Evolutionary conservation across 108 stramenopile species (phyloP).

Genomic region (Nannochloropsis salina): DNA sequence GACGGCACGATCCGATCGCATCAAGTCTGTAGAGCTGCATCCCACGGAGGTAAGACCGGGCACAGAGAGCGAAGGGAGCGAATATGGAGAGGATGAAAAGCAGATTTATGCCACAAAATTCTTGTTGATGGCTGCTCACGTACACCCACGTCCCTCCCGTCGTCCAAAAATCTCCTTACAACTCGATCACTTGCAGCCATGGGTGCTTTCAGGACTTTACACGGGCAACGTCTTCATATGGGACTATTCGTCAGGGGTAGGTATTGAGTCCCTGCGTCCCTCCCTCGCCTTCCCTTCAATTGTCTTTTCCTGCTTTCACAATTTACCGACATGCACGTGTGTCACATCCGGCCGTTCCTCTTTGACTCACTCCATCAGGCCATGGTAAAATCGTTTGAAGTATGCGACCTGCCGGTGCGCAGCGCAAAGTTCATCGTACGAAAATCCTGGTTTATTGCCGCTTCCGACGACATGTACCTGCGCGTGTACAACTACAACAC

Average conservation of each 20-base stretch:
- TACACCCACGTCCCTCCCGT: not conserved
- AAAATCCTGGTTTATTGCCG: conserved; percentile 91
- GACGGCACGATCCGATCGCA: conserved; percentile 73
- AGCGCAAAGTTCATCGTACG: conserved; percentile 94
- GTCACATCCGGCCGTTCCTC: not conserved
- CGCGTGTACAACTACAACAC: conserved; percentile 98
- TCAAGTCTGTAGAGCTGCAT: conserved; percentile 95
- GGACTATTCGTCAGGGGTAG: conserved; percentile 72
- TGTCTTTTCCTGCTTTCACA: not conserved
- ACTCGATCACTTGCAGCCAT: conserved; percentile 54
- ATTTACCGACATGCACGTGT: not conserved
- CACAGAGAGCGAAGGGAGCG: not conserved
- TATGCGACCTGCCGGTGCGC: conserved; percentile 86
- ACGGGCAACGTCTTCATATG: conserved; percentile 94
- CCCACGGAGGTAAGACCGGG: conserved; percentile 65
- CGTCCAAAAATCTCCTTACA: not conserved
- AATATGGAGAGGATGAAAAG: not conserved
- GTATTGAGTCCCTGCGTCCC: conserved; percentile 13
- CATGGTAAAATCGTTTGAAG: conserved; percentile 82
- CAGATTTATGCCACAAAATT: too few species aligned
- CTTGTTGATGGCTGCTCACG: not conserved
- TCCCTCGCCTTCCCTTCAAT: not conserved
- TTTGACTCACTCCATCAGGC: not conserved
- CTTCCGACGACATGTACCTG: conserved; percentile 69
- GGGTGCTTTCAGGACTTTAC: conserved; percentile 95